A percentile compares a stretch with the other conserved stretches of the same genome.
Evolutionary conservation across 2,329 filamentous ascomycete species (phyloP).

Genomic region (Stagonosporopsis vannaccii): DNA sequence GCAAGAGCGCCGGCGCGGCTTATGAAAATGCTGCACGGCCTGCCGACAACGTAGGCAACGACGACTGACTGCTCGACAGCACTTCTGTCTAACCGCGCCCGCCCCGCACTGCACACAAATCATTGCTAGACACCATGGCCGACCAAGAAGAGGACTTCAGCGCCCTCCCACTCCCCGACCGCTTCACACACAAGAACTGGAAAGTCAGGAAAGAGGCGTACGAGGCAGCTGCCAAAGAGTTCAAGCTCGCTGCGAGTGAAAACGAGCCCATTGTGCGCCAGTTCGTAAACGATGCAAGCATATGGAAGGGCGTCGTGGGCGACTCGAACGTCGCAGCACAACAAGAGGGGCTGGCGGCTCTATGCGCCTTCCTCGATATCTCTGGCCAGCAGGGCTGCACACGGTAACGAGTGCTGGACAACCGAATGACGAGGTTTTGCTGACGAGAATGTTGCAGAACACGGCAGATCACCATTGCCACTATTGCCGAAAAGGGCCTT

Average conservation of each 20-base stretch:
- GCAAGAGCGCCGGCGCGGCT: background rate
- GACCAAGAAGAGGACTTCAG: constrained; percentile 83
- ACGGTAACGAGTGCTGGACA: constrained; percentile 57
- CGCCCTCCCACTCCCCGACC: constrained; percentile 77
- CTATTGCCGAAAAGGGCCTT: constrained; percentile 91
- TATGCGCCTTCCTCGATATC: constrained; percentile 92
- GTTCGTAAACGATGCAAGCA: constrained; percentile 80
- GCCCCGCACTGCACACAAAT: constrained; percentile 19
- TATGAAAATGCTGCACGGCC: background rate
- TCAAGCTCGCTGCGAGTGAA: constrained; percentile 84
- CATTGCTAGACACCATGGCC: constrained; percentile 65
- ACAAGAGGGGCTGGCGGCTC: constrained; percentile 85
- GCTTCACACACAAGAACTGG: constrained; percentile 93
- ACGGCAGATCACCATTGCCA: constrained; percentile 73
- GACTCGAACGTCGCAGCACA: constrained; percentile 98
- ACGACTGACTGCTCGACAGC: constrained; percentile 11
- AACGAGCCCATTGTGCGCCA: constrained; percentile 84
- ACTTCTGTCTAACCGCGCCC: constrained; percentile 4
- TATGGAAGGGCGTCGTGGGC: constrained; percentile 92
- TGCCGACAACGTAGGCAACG: constrained; percentile 7
- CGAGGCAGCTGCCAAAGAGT: constrained; percentile 88
- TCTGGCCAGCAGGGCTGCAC: constrained; percentile 80
- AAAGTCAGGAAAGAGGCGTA: constrained; percentile 96
- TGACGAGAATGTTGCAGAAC: constrained; percentile 61
- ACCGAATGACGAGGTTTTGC: background rate